Conservation (phyloP, 495 filamentous ascomycete genomes). For the Tuber magnatum region DNA sequence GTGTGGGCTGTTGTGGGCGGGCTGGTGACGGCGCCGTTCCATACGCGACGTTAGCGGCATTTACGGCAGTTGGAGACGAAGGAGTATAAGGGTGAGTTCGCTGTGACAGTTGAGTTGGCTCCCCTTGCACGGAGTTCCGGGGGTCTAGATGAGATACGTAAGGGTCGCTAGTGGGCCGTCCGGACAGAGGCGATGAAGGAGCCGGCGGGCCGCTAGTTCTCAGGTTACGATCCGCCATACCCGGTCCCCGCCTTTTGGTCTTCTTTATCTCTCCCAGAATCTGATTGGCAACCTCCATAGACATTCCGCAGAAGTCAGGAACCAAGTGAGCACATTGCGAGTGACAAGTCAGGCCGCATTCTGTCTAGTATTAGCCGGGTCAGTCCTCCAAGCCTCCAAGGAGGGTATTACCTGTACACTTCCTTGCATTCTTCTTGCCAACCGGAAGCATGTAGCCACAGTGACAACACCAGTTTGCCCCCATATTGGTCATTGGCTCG, state of each 20-base stretch:
- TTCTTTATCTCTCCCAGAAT: slow-evolving; percentile 53
- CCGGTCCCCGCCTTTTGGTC: slow-evolving; percentile 26
- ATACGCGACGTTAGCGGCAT: slow-evolving; percentile 33
- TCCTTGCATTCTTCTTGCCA: slow-evolving; percentile 85
- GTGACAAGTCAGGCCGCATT: slow-evolving; percentile 89
- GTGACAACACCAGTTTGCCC: slow-evolving; percentile 98
- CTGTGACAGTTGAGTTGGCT: slow-evolving; percentile 24
- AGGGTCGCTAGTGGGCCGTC: slow-evolving; percentile 29
- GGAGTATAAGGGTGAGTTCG: slow-evolving; percentile 31
- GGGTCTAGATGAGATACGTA: slow-evolving; percentile 22
- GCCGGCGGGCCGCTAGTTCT: slow-evolving; percentile 13
- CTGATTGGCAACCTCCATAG: slow-evolving; percentile 92
- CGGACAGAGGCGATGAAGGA: slow-evolving; percentile 25
- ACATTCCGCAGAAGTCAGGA: slow-evolving; percentile 99
- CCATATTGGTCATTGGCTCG: slow-evolving; percentile 86
- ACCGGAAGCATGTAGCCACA: slow-evolving; percentile 97
- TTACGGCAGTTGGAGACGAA: slow-evolving; percentile 30
- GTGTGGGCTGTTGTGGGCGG: slow-evolving; percentile 23
- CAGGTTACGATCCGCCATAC: slow-evolving; percentile 20
- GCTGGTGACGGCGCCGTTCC: slow-evolving; percentile 34
- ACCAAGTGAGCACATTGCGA: slow-evolving; percentile 89
- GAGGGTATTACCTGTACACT: slow-evolving; percentile 65
- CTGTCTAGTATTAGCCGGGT: slow-evolving; percentile 46
- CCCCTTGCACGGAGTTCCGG: slow-evolving; percentile 26
- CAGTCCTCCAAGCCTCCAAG: slow-evolving; percentile 7